Evolutionary conservation across 1,139 yeast genomes (phyloP), one percentile per base, ranked within the genome.

Genomic region (Geotrichum fermentans): DNA sequence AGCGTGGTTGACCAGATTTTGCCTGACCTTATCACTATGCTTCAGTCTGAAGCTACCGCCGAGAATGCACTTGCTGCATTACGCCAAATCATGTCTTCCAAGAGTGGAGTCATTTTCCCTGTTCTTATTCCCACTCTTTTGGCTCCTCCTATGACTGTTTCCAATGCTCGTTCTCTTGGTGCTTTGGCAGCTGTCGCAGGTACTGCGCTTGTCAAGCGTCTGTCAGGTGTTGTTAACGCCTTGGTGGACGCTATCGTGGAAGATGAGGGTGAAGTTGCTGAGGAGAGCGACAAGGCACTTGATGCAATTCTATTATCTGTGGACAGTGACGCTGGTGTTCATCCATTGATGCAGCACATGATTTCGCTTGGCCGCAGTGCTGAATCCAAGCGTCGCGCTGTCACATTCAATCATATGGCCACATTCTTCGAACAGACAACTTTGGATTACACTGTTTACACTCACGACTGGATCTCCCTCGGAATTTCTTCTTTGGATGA

Each of bases 181-280:
- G 82, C 95, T 0, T 75, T 94, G 63, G 95, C 96, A 0, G 80
- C 85, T 47, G 96, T 87, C 42, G 97, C 97, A 21, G 97, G 97
- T 33, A 68, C 79, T 47, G 89, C 96, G 1, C 72, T 90, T 56
- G 82, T 82, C 72, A 81, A 76, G 61, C 79, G 92, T 56, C 73
- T 89, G 56, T 73, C 87, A 0, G 69, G 79, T 21, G 85, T 90
- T 55, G 77, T 90, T 56, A 82, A 82, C 60, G 73, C 94, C 0
- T 72, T 90, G 55, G 80, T 88, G 24, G 79, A 77, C 50, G 81
- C 89, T 26, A 68, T 84, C 43, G 65, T 80, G 14, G 61, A 71
- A 14, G 59, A 64, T 26, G 50, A 64, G 8, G 65, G 64, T 24
- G 62, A 61, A 14, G 49, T 67, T 1, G 67, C 69, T 3, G 73